Conservation (phyloP, 1,284 basidiomycete genomes). For the Tylopilus sp. region DNA sequence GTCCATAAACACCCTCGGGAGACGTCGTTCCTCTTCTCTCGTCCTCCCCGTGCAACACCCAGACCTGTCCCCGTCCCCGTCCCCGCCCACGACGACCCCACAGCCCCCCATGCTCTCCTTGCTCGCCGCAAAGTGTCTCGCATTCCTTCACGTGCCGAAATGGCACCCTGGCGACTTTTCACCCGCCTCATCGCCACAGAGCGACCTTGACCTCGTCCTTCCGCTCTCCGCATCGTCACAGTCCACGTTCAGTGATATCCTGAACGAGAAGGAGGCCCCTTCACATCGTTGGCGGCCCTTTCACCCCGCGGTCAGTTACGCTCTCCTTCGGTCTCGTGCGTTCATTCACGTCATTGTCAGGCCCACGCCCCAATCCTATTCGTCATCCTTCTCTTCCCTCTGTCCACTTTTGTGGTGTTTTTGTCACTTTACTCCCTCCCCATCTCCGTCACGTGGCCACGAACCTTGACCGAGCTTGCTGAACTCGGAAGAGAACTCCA, state of each 20-base stretch:
- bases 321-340: conserved; percentile 15
- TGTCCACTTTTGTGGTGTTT: conserved; percentile 56
- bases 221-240: conserved; percentile 64
- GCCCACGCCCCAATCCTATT: conserved; percentile 62
- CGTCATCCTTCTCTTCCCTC: conserved; percentile 67
- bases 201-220: conserved; percentile 56
- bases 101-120: conserved; percentile 49
- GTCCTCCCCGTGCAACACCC: conserved; percentile 30
- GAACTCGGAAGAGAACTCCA: conserved; percentile 72
- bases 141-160: conserved; percentile 48
- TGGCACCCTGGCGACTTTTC: conserved; percentile 39
- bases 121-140: conserved; percentile 50
- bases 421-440: conserved; percentile 59
- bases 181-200: conserved; percentile 51
- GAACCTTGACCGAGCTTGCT: conserved; percentile 70
- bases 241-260: conserved; percentile 49
- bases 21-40: conserved; percentile 47
- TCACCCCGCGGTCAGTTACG: conserved; percentile 49
- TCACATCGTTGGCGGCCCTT: conserved; percentile 43
- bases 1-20: conserved; percentile 53
- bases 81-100: conserved; percentile 4
- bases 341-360: conserved; percentile 38
- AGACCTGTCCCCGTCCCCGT: background rate
- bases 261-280: conserved; percentile 41
- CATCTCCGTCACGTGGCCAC: conserved; percentile 73